These are phyloP conservation scores for Coniferiporia sulphurascens DNA, from an alignment of 1,284 basidiomycete species.

Conservation along the genomic window DNA sequence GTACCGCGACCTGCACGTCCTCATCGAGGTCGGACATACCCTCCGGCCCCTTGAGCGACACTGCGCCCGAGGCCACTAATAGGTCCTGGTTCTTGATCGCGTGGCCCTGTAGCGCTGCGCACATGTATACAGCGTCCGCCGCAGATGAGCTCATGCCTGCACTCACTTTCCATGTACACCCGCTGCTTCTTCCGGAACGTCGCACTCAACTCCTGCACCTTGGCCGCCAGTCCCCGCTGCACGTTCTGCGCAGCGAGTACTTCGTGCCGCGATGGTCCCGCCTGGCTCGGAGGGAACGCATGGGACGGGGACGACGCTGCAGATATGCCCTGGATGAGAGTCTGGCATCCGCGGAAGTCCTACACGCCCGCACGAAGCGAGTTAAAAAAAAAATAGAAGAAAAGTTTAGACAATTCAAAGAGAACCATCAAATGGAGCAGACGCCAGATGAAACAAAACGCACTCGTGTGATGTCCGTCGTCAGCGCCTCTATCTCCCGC, in stretches of 20 bases:
- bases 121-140: neutral
- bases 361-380: constrained; percentile 29
- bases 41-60: constrained; percentile 77
- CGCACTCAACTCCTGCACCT: constrained; percentile 89
- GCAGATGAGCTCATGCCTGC: too few relatives aligned
- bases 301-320: constrained; percentile 36
- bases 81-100: constrained; percentile 93
- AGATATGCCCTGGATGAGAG: constrained; percentile 72
- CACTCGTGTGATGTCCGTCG: constrained; percentile 85
- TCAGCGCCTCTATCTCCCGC: constrained; percentile 85
- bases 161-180: constrained; percentile 95
- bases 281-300: constrained; percentile 43
- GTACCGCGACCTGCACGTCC: constrained; percentile 67
- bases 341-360: constrained; percentile 84
- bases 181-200: constrained; percentile 97
- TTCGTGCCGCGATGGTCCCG: constrained; percentile 45
- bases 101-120: constrained; percentile 83
- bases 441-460: constrained; percentile 20
- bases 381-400: constrained; percentile 20
- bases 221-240: constrained; percentile 92
- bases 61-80: constrained; percentile 78
- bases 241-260: constrained; percentile 86
- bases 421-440: too few relatives aligned
- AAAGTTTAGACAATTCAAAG: neutral
- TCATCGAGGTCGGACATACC: constrained; percentile 79